Conservation (phyloP, 441 rosid species). For the Theobroma grandiflorum region DNA sequence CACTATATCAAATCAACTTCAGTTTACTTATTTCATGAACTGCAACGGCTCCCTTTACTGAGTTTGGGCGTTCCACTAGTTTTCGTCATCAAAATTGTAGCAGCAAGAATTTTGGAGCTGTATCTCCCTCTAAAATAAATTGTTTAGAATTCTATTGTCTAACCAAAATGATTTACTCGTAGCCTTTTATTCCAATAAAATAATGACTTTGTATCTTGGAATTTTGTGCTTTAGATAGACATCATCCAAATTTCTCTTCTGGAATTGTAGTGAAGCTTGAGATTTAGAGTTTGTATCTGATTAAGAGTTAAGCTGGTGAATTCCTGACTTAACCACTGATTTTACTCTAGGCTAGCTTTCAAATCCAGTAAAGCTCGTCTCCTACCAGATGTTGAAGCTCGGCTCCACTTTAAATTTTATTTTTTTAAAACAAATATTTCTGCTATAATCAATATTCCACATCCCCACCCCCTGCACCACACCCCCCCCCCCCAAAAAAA, state of each 20-base stretch:
- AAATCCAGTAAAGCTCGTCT: background rate
- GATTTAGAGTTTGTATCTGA: background rate
- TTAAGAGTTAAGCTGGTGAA: background rate
- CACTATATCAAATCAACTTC: background rate
- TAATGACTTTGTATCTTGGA: background rate
- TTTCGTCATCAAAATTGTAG: background rate
- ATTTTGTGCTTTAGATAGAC: background rate
- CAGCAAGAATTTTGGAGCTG: background rate
- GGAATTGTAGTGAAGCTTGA: background rate
- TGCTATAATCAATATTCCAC: background rate
- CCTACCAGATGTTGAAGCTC: constrained; percentile 11
- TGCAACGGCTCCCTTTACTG: background rate
- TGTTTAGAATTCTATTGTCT: background rate
- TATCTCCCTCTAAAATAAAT: background rate
- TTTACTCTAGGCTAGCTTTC: background rate
- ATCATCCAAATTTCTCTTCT: background rate
- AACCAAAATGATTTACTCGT: background rate
- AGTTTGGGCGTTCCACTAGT: background rate
- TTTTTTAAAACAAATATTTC: background rate
- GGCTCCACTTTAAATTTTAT: background rate
- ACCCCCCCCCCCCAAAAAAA: background rate
- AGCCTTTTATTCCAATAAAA: background rate
- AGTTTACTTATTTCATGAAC: background rate
- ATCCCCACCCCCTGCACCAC: background rate
- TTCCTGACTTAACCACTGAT: background rate